These are phyloP conservation scores for Skeletonema potamos DNA, from an alignment of 108 stramenopile species.

Conservation along the genomic window DNA sequence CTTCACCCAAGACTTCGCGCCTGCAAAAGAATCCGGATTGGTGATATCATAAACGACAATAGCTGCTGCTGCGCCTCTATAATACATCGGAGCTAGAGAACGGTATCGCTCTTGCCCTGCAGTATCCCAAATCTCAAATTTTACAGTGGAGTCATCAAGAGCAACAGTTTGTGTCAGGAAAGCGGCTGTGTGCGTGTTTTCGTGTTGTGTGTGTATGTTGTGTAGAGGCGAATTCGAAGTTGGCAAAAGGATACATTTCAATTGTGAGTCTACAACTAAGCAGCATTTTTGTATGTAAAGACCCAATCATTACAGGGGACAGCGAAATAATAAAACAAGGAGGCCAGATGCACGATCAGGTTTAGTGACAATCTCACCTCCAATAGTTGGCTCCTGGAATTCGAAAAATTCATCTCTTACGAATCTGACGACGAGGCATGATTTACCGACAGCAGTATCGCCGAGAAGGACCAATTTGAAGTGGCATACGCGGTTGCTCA, in stretches of 20 bases:
- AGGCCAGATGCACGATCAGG: neutral
- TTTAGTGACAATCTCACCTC: slow-evolving; percentile 60
- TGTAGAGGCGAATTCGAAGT: neutral
- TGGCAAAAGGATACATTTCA: neutral
- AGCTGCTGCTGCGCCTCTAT: slow-evolving; percentile 87
- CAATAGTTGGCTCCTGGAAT: slow-evolving; percentile 98
- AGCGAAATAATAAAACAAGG: neutral
- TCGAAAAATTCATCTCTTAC: slow-evolving; percentile 99
- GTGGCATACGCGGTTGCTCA: slow-evolving; percentile 85
- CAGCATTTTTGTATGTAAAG: neutral
- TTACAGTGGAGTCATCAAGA: slow-evolving; percentile 93
- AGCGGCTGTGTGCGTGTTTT: slow-evolving; percentile 70
- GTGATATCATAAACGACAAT: slow-evolving; percentile 97
- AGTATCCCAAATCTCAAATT: slow-evolving; percentile 99
- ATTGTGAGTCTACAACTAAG: slow-evolving; percentile 2
- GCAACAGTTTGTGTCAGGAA: slow-evolving; percentile 96
- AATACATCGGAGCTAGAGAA: slow-evolving; percentile 91
- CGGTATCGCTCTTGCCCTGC: slow-evolving; percentile 84
- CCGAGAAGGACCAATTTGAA: slow-evolving; percentile 99
- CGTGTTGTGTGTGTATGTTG: no score
- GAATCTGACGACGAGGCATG: slow-evolving; percentile 97
- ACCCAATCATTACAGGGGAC: neutral
- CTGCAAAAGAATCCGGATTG: slow-evolving; percentile 95
- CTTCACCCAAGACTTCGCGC: slow-evolving; percentile 98
- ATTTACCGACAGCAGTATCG: slow-evolving; percentile 97